Percentiles rank a stretch among this genome's conserved stretches.
Conservation (phyloP, 176 grass and related monocot genomes). For the Bothriochloa decipiens region DNA sequence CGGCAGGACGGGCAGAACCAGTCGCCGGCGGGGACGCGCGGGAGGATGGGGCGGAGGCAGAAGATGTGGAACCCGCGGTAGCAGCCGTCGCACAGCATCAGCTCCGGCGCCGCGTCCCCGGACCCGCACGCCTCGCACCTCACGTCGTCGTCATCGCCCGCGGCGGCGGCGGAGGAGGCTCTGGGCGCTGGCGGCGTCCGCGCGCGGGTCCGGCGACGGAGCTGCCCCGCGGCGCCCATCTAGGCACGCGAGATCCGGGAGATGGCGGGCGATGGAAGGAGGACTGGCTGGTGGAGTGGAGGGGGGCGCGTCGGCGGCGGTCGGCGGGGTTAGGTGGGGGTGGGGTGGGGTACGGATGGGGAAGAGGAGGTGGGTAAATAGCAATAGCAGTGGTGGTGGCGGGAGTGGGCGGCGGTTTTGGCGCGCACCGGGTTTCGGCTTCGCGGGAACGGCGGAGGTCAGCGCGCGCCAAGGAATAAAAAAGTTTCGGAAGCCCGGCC, state of each 20-base stretch:
- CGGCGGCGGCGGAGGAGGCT: neutral
- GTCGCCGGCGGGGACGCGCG: conserved; percentile 67
- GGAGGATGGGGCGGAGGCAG: conserved; percentile 92
- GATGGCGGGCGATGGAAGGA: neutral
- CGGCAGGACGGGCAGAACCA: conserved; percentile 87
- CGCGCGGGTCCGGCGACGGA: conserved; percentile 54
- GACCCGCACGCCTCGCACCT: conserved; percentile 74
- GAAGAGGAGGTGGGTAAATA: conserved; percentile 37
- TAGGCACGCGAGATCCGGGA: too few species aligned
- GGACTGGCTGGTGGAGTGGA: neutral
- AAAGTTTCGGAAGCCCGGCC: neutral
- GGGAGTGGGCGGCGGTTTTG: conserved; percentile 41
- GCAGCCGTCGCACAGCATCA: conserved; percentile 92
- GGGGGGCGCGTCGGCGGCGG: neutral
- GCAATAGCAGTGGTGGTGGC: conserved; percentile 36
- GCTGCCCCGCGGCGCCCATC: conserved; percentile 48
- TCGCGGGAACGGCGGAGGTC: conserved; percentile 42
- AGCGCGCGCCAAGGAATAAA: neutral
- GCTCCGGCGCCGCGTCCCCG: conserved; percentile 55
- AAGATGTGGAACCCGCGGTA: conserved; percentile 85
- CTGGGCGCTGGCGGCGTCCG: neutral
- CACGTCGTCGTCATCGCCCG: conserved; percentile 47
- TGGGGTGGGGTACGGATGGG: neutral
- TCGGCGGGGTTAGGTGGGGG: neutral
- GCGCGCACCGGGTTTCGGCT: conserved; percentile 31